phyloP scores from a whole-genome alignment of 2,329 filamentous ascomycete species.

The Fusarium camptoceras region DNA sequence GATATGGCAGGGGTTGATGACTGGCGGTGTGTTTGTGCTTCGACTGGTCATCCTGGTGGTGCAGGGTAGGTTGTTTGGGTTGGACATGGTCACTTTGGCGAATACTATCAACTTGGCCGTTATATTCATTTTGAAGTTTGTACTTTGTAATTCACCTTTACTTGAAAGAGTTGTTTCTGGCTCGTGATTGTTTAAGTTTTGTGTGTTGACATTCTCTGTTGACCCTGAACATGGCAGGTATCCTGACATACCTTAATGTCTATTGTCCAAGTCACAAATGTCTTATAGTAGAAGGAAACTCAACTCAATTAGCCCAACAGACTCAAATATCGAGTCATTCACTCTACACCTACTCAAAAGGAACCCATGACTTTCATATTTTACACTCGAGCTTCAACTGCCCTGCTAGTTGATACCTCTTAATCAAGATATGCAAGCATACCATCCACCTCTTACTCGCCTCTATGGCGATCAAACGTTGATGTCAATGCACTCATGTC shows the following conservation, averaged over 20 bases:
- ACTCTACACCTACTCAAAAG: background rate
- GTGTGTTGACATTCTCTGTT: background rate
- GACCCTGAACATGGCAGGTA: background rate
- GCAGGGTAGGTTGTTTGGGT: slow-evolving; percentile 16
- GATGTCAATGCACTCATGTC: background rate
- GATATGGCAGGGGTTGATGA: background rate
- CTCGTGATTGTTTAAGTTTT: background rate
- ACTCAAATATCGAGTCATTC: background rate
- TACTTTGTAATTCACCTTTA: background rate
- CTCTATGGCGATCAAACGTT: background rate
- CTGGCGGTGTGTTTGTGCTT: slow-evolving; percentile 24
- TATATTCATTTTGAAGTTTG: background rate
- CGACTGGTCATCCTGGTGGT: background rate
- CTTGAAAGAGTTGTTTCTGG: background rate
- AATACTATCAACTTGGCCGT: background rate
- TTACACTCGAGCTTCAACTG: background rate
- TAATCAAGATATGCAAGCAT: background rate
- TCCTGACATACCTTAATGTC: rapidly evolving
- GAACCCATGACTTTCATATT: background rate
- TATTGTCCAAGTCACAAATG: background rate
- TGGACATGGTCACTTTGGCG: background rate
- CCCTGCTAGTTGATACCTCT: background rate
- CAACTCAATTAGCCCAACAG: background rate
- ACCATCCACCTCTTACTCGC: background rate
- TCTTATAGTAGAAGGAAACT: background rate